These are phyloP conservation scores for Graphilbum fragrans DNA, from an alignment of 2,329 filamentous ascomycete genomes.

Conservation along the genomic window DNA sequence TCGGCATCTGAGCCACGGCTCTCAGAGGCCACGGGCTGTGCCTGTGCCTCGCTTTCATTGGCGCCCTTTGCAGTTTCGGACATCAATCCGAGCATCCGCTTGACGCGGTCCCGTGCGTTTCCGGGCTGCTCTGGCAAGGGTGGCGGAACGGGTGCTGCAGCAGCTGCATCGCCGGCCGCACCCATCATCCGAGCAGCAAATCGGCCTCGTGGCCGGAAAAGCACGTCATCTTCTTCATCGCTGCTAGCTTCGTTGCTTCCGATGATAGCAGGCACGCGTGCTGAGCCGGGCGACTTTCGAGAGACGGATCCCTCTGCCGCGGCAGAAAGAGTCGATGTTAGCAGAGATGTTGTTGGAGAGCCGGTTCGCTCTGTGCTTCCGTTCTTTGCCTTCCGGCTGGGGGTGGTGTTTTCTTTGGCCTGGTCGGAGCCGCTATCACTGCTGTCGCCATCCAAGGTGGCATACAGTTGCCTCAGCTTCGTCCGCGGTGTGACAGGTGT, in stretches of 20 bases:
- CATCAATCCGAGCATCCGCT: conserved; percentile 25
- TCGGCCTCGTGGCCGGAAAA: conserved; percentile 44
- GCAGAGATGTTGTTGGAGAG: not conserved
- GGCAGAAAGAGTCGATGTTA: not conserved
- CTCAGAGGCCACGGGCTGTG: conserved; percentile 3
- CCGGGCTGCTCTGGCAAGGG: conserved; percentile 15
- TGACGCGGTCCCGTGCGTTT: conserved; percentile 28
- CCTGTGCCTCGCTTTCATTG: conserved; percentile 16
- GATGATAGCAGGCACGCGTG: not conserved
- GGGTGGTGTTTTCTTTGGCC: not conserved
- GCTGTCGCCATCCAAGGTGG: conserved; percentile 7
- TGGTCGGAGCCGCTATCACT: conserved; percentile 3
- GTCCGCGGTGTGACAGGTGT: conserved; percentile 39
- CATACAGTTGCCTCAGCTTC: conserved; percentile 37
- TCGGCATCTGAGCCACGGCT: conserved; percentile 10
- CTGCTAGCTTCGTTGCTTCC: conserved; percentile 8
- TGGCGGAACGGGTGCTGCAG: conserved; percentile 5
- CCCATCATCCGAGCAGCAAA: conserved; percentile 53
- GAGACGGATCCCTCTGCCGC: not conserved
- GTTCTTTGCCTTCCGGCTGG: not conserved
- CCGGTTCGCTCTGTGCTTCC: not conserved
- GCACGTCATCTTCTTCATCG: conserved; percentile 23
- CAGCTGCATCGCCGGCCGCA: not conserved
- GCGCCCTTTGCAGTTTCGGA: conserved; percentile 12
- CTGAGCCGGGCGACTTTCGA: no score